Conservation (phyloP, 441 rosid genomes). For the California macrophylla region DNA sequence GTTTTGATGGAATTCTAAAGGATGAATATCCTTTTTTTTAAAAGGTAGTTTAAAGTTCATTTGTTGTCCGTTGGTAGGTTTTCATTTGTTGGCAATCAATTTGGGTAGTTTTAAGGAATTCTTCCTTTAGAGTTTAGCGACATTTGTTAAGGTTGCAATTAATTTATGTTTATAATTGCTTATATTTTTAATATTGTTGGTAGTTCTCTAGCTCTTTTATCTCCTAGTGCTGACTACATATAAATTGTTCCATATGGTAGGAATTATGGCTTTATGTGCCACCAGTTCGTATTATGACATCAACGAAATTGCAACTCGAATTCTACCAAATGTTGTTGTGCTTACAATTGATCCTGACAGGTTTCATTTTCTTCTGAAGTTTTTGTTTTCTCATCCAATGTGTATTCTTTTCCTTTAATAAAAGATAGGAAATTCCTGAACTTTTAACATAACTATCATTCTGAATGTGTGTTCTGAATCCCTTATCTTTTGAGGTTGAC, state of each 20-base stretch:
- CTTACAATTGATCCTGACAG: conserved; percentile 93
- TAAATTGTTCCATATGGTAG: conserved; percentile 31
- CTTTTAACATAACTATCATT: background rate
- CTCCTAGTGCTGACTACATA: conserved; percentile 4
- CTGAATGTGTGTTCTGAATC: background rate
- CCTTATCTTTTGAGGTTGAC: background rate
- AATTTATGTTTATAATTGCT: background rate
- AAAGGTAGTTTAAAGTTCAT: too few species aligned
- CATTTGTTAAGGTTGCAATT: background rate
- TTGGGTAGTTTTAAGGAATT: too few species aligned
- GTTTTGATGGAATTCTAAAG: too few species aligned
- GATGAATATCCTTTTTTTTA: too few species aligned
- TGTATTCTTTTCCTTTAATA: background rate
- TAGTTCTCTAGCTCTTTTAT: conserved; percentile 6
- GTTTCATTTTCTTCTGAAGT: conserved; percentile 28
- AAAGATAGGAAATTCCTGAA: background rate
- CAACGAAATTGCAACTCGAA: conserved; percentile 83
- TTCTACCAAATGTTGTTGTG: conserved; percentile 81
- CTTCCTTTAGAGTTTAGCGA: too few species aligned
- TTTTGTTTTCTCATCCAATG: conserved; percentile 4
- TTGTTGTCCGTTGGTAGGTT: too few species aligned
- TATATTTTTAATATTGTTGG: conserved; percentile 1
- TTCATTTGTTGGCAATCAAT: too few species aligned
- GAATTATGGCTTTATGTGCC: conserved; percentile 93
- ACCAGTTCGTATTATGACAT: conserved; percentile 82